Conservation (phyloP, 768 basidiomycete genomes). For the Suillus discolor region DNA sequence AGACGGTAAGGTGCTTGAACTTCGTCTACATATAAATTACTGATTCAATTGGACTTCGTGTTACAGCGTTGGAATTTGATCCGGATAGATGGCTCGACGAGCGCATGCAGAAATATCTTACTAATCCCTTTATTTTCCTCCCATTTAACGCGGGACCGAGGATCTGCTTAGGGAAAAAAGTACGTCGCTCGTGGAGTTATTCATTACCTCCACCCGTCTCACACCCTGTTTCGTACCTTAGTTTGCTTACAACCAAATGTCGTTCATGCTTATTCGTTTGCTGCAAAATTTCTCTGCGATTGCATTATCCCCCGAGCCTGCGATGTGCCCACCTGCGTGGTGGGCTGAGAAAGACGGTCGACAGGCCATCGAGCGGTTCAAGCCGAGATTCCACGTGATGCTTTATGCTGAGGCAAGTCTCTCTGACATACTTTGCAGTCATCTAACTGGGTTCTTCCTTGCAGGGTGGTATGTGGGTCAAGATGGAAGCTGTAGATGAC, state of each 20-base stretch:
- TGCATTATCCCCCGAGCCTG: slow-evolving; percentile 25
- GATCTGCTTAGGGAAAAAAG: slow-evolving; percentile 40
- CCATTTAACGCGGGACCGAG: slow-evolving; percentile 45
- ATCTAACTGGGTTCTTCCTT: background rate
- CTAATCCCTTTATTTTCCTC: slow-evolving; percentile 44
- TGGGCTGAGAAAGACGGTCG: slow-evolving; percentile 31
- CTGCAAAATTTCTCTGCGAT: slow-evolving; percentile 30
- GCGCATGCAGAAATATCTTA: slow-evolving; percentile 34
- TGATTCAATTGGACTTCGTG: background rate
- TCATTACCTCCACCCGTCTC: slow-evolving; percentile 9
- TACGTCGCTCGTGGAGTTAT: slow-evolving; percentile 20
- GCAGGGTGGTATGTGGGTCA: slow-evolving; percentile 50
- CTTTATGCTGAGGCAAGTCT: slow-evolving; percentile 40
- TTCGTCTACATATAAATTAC: background rate
- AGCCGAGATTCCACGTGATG: slow-evolving; percentile 29
- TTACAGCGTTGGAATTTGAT: slow-evolving; percentile 33
- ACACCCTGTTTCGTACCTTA: slow-evolving; percentile 19
- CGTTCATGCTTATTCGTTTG: slow-evolving; percentile 31
- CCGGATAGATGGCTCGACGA: slow-evolving; percentile 44
- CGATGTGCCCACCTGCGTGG: slow-evolving; percentile 22
- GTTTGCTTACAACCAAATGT: slow-evolving; percentile 36
- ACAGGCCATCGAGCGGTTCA: slow-evolving; percentile 26
- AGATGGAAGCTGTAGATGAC: slow-evolving; percentile 35
- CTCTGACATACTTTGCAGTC: background rate
- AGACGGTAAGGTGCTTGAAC: slow-evolving; percentile 21